Evolutionary conservation across 495 filamentous ascomycete genomes (phyloP).

Genomic region (Cercophora samala): DNA sequence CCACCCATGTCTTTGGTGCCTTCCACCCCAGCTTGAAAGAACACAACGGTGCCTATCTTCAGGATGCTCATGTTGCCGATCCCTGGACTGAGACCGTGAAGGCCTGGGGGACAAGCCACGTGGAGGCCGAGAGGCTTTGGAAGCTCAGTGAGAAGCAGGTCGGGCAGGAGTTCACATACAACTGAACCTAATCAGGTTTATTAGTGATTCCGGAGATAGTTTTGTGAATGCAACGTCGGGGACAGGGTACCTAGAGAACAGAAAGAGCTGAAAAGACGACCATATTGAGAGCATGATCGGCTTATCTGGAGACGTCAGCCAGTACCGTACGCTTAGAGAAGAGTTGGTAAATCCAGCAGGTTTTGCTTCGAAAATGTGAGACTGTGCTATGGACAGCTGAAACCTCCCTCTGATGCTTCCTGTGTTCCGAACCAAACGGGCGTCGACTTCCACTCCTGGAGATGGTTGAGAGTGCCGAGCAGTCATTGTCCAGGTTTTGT

Average conservation of each 20-base stretch:
- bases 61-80: conserved; percentile 39
- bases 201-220: not conserved
- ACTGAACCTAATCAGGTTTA: no score
- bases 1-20: conserved; percentile 47
- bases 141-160: conserved; percentile 37
- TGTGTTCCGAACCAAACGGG: not conserved
- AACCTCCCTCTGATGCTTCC: not conserved
- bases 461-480: not conserved
- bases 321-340: no score
- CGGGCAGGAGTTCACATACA: conserved; percentile 30
- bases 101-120: conserved; percentile 35
- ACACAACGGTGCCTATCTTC: conserved; percentile 41
- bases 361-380: not conserved
- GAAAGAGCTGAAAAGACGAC: not conserved
- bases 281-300: not conserved
- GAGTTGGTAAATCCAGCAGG: not conserved
- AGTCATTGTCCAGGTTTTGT: not conserved
- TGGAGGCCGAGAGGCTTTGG: conserved; percentile 46
- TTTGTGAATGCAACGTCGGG: not conserved
- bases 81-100: conserved; percentile 34
- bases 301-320: not conserved
- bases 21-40: conserved; percentile 41
- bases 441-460: not conserved
- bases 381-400: not conserved
- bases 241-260: not conserved